phyloP scores from a whole-genome alignment of 441 rosid species.

The Populus hybrid region DNA sequence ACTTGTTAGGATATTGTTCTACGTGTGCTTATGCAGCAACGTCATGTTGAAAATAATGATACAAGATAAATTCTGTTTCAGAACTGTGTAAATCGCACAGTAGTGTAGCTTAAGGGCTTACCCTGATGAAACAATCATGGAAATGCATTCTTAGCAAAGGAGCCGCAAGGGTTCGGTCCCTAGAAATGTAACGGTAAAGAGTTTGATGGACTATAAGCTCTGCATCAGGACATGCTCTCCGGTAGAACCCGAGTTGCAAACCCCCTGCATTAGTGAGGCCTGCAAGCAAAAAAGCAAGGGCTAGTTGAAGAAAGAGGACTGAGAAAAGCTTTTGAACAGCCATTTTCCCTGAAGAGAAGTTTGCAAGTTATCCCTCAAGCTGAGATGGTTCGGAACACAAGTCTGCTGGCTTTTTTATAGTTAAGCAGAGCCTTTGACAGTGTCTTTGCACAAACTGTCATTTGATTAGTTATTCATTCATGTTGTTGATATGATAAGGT shows the following conservation, averaged over 20 bases:
- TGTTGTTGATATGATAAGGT: neutral
- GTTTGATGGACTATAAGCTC: slow-evolving; percentile 32
- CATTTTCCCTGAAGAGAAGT: slow-evolving; percentile 15
- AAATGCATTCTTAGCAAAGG: slow-evolving; percentile 56
- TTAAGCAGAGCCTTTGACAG: neutral
- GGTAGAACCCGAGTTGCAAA: slow-evolving; percentile 43
- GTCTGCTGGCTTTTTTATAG: neutral
- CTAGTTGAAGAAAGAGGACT: slow-evolving; percentile 24
- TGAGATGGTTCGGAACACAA: neutral
- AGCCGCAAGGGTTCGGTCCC: slow-evolving; percentile 47
- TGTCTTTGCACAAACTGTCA: neutral
- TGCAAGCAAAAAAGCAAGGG: slow-evolving; percentile 21
- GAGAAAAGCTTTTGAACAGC: slow-evolving; percentile 28
- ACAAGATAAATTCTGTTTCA: neutral
- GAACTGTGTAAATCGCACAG: neutral
- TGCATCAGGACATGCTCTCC: slow-evolving; percentile 37
- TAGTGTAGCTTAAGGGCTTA: slow-evolving; percentile 14
- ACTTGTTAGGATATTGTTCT: neutral
- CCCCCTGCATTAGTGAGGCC: slow-evolving; percentile 23
- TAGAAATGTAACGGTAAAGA: slow-evolving; percentile 35
- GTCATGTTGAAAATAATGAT: neutral
- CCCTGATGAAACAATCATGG: slow-evolving; percentile 78
- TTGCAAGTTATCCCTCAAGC: neutral
- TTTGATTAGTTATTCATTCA: neutral
- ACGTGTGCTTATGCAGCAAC: neutral